phyloP scores from a whole-genome alignment of 345 rosid species.

The Isatis tinctoria region DNA sequence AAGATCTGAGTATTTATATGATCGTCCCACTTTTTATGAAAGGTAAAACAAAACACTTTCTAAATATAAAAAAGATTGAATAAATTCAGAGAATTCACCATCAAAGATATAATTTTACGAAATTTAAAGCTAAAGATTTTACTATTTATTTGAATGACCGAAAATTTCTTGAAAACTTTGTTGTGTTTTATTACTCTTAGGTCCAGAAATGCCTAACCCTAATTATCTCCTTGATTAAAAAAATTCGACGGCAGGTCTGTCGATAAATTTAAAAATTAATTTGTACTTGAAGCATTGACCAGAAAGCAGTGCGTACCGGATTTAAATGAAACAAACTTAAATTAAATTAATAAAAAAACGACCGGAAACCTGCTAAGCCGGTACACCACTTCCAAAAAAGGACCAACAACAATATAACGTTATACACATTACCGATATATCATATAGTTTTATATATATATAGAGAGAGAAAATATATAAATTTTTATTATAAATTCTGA shows the following conservation, averaged over 20 bases:
- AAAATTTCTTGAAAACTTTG: background rate
- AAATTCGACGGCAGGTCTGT: background rate
- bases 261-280: background rate
- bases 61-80: background rate
- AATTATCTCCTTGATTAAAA: background rate
- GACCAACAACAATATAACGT: slow-evolving; percentile 26
- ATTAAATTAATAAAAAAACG: too few species aligned
- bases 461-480: background rate
- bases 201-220: background rate
- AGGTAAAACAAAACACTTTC: background rate
- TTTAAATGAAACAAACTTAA: background rate
- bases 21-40: too few species aligned
- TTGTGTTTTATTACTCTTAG: background rate
- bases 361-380: slow-evolving; percentile 12
- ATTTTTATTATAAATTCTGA: slow-evolving; percentile 20
- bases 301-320: background rate
- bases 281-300: slow-evolving; percentile 12
- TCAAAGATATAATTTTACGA: background rate
- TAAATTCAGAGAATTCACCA: background rate
- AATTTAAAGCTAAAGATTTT: background rate
- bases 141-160: background rate
- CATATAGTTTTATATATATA: background rate
- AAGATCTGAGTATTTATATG: too few species aligned
- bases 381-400: slow-evolving; percentile 27
- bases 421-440: background rate